Conservation (phyloP, 1,139 yeast species). For the Nematodospora anomalae region DNA sequence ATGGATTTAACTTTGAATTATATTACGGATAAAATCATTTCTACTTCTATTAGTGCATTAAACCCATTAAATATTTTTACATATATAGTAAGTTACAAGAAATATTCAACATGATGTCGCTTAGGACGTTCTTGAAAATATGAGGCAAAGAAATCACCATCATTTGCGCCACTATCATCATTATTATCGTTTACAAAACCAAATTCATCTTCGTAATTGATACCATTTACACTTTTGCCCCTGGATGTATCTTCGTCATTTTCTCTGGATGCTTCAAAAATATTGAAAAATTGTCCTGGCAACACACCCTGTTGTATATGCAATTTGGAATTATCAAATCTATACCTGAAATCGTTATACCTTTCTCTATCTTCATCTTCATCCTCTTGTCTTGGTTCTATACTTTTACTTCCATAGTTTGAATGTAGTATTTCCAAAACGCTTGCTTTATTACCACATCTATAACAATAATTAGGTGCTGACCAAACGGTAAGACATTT, state of each 20-base stretch:
- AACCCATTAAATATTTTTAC: constrained; percentile 1
- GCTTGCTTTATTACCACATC: constrained; percentile 96
- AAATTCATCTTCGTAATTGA: constrained; percentile 18
- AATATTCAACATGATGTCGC: constrained; percentile 65
- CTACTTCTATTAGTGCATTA: constrained; percentile 6
- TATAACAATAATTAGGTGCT: constrained; percentile 95
- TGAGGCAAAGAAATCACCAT: constrained; percentile 20
- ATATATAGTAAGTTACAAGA: constrained; percentile 39
- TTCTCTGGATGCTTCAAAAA: constrained; percentile 96
- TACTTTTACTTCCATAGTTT: constrained; percentile 24
- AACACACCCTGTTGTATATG: constrained; percentile 25
- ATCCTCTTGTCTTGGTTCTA: constrained; percentile 6
- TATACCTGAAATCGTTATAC: constrained; percentile 13
- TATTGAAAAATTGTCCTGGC: constrained; percentile 70
- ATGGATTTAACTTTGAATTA: constrained; percentile 83
- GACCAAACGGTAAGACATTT: constrained; percentile 96
- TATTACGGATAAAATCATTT: constrained; percentile 64
- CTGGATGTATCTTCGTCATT: constrained; percentile 51
- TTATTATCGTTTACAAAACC: not conserved
- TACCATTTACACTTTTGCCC: constrained; percentile 45
- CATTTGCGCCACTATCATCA: constrained; percentile 2
- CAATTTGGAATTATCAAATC: constrained; percentile 14
- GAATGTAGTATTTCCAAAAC: constrained; percentile 68
- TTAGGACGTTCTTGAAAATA: constrained; percentile 26
- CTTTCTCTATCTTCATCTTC: constrained; percentile 3